Percentiles rank a stretch among this genome's conserved stretches.
These are phyloP conservation scores for Clitopilus passeckerianus DNA, from an alignment of 768 basidiomycete genomes.

Conservation along the genomic window DNA sequence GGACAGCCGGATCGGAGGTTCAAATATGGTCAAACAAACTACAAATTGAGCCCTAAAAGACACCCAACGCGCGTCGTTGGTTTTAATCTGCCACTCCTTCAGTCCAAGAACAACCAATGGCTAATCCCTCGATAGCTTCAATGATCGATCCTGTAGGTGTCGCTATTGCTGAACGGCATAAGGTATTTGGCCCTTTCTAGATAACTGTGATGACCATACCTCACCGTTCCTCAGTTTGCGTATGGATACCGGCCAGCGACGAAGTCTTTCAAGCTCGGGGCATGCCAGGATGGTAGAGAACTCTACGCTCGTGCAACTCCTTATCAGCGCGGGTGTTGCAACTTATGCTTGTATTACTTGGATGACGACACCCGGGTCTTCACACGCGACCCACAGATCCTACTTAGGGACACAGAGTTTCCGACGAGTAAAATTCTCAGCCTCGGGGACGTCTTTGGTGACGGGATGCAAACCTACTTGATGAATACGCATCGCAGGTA, in stretches of 20 bases:
- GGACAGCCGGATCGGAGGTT: no score
- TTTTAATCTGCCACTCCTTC: no score
- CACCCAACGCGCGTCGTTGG: no score
- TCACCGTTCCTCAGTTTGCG: background rate
- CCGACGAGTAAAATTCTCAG: background rate
- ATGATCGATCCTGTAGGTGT: no score
- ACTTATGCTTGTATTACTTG: background rate
- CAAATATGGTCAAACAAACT: no score
- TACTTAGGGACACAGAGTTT: background rate
- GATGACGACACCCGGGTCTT: background rate
- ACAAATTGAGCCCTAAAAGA: no score
- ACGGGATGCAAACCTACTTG: background rate
- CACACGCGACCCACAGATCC: background rate
- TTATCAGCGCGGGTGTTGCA: background rate
- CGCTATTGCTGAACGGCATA: no score
- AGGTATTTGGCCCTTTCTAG: no score
- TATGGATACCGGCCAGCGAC: background rate
- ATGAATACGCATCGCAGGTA: background rate
- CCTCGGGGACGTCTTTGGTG: background rate
- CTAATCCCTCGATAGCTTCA: no score
- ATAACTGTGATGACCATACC: no score
- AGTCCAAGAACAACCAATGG: no score
- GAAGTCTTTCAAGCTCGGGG: background rate
- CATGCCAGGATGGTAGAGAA: background rate
- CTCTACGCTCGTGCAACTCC: background rate